Evolutionary conservation across 2,329 filamentous ascomycete species (phyloP), one percentile per base, ranked within the genome.

Genomic region (Fusarium sp.): DNA sequence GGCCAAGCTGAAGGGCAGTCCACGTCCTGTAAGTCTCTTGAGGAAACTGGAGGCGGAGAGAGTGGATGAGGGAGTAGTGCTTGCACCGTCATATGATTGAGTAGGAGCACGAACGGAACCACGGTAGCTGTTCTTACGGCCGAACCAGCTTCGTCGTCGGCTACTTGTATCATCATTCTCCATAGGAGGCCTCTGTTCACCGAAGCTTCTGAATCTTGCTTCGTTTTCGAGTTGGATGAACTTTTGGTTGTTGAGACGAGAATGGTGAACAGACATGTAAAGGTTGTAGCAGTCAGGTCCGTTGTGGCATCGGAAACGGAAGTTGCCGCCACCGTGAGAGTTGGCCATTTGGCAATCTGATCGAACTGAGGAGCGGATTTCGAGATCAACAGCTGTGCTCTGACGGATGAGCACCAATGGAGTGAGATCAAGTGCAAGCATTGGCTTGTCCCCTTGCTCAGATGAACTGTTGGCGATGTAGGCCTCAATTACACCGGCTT

Each of bases 371-470:
- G 95, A 98, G 52, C 94, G 92, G 70, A 99, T 93, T 71, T 97
- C 96, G 57, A 99, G 93, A 78, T 99, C 96, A 32, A 99, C 88
- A 6, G 92, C 93, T 24, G 94, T 99, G 74, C 94, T 96, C 75
- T 95, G 92, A 68, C 95, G 90, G 66, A 98, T 90, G 72, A 94
- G 92, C 10, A 98, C 95, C 40, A 97, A 84, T 1, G 96, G 96
- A 1, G 95, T 98, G 44, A 99, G 88, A 76, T 97, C 94, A 34
- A 98, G 87, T 8, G 91, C 92, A 45, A 91, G 82, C 22, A 90
- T 79, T 6, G 88, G 87, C 38, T 83, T 80, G 34, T 80, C 78
- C 13, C 79, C 76, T 65, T 79, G 75, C 61, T 65, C 56, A 80
- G 58, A 77, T 80, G 66, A 79, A 72, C 60, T 65, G 40, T 71